phyloP scores from a whole-genome alignment of 1,284 basidiomycete species.

The Pseudozyma sp. region DNA sequence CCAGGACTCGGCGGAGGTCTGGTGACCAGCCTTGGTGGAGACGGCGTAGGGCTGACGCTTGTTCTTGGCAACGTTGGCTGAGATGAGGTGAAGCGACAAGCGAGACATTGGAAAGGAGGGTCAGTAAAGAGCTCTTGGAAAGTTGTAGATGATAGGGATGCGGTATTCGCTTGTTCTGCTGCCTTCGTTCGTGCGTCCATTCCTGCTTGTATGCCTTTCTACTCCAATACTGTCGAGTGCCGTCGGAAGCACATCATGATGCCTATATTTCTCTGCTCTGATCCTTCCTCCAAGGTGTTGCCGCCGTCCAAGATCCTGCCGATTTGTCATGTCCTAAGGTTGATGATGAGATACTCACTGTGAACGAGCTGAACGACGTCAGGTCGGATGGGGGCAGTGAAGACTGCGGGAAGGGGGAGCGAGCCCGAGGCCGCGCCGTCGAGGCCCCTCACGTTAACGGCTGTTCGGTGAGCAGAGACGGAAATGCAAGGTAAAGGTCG shows the following conservation, averaged over 20 bases:
- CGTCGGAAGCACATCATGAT: too few relatives aligned
- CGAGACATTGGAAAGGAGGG: background rate
- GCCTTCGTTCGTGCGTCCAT: background rate
- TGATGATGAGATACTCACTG: slow-evolving; percentile 76
- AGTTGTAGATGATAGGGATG: background rate
- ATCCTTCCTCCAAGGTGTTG: background rate
- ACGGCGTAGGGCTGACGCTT: slow-evolving; percentile 97
- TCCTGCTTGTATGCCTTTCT: background rate
- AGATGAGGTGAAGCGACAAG: background rate
- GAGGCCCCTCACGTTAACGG: slow-evolving; percentile 68
- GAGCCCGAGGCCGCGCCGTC: slow-evolving; percentile 80
- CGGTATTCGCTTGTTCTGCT: background rate
- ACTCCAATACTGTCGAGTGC: background rate
- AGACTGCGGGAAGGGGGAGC: slow-evolving; percentile 92
- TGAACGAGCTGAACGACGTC: slow-evolving; percentile 98
- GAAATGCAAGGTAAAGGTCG: slow-evolving; percentile 7
- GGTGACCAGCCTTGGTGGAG: slow-evolving; percentile 97
- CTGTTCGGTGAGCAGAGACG: slow-evolving; percentile 20
- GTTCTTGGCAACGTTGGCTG: slow-evolving; percentile 99
- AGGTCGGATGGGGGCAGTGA: slow-evolving; percentile 97
- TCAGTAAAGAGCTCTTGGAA: slow-evolving; percentile 10
- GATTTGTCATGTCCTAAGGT: too few relatives aligned
- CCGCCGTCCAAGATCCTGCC: background rate
- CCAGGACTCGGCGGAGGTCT: slow-evolving; percentile 99
- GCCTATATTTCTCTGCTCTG: too few relatives aligned